Base-by-base conservation (phyloP, 805 yeast genomes). In the Sugiyamaella valdiviana region DNA sequence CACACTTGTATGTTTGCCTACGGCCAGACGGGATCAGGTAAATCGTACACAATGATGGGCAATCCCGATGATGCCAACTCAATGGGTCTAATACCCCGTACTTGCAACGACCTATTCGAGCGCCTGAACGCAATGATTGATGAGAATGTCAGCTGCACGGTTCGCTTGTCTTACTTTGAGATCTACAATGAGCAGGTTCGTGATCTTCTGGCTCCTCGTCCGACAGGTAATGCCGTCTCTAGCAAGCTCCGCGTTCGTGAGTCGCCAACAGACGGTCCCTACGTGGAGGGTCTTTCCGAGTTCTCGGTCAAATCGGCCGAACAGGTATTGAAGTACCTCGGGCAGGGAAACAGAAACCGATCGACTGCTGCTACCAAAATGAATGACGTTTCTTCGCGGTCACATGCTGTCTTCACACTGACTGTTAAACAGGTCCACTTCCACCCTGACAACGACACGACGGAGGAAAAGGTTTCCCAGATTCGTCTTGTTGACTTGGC, bases 1-100 rank as follows among this genome's bases (percentile, higher is more conserved):
- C 82, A 83, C 54, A 82, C 85, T 1, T 83, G 87, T 60, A 79
- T 83, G 1, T 79, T 83, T 63, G 88, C 89, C 1, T 83, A 83
- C 57, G 90, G 89, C 4, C 95, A 87, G 62, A 87, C 95, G 0
- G 90, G 85, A 1, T 76, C 93, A 0, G 95, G 95, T 0, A 86
- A 86, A 59, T 80, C 95, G 0, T 82, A 77, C 64, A 87, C 95
- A 0, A 85, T 86, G 93, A 77, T 86, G 67, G 85, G 86, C 0
- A 54, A 71, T 9, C 57, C 66, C 1, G 61, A 59, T 2, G 68
- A 73, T 2, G 77, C 76, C 5, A 14, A 43, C 12, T 17, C 32
- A 3, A 16, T 22, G 12, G 95, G 95, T 0, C 68, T 85, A 61
- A 80, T 85, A 37, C 90, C 93, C 0, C 51, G 72, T 45, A 68